These are phyloP conservation scores for Bryoglossum gracile DNA, from an alignment of 495 filamentous ascomycete species.

Conservation along the genomic window DNA sequence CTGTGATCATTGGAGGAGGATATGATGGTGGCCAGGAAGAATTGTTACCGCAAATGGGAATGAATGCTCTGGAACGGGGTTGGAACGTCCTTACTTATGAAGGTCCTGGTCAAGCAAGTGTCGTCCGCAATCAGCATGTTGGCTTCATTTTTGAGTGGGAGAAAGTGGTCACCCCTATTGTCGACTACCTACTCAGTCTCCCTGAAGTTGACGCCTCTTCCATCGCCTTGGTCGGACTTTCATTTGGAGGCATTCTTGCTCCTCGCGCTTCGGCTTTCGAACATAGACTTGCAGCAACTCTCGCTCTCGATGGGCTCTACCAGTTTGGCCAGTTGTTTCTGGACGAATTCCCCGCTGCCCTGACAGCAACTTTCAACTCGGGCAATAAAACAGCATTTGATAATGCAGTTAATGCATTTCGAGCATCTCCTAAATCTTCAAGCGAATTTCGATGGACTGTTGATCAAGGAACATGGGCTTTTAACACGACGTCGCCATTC, in stretches of 20 bases:
- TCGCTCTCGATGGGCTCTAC: slow-evolving; percentile 23
- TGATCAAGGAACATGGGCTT: slow-evolving; percentile 36
- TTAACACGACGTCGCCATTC: slow-evolving; percentile 30
- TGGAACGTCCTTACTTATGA: slow-evolving; percentile 43
- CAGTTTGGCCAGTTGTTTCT: slow-evolving; percentile 1
- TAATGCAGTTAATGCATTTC: neutral
- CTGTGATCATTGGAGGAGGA: slow-evolving; percentile 32
- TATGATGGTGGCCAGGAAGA: slow-evolving; percentile 43
- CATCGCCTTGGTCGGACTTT: slow-evolving; percentile 27
- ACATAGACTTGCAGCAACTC: neutral
- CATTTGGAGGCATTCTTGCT: slow-evolving; percentile 28
- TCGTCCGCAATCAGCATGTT: slow-evolving; percentile 35
- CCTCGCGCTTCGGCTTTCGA: slow-evolving; percentile 17
- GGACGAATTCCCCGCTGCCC: neutral
- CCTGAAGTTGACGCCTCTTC: slow-evolving; percentile 19
- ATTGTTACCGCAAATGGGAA: slow-evolving; percentile 30
- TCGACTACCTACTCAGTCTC: slow-evolving; percentile 11
- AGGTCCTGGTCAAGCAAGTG: slow-evolving; percentile 41
- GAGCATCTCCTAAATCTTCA: neutral
- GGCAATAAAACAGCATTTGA: neutral
- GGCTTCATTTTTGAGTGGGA: slow-evolving; percentile 46
- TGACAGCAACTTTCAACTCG: no score
- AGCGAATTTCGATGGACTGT: slow-evolving; percentile 29
- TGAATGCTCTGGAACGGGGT: slow-evolving; percentile 33
- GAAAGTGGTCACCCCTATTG: slow-evolving; percentile 30